Evolutionary conservation across 345 rosid species (phyloP), one percentile per base, ranked within the genome.

Genomic region (Nasturtium officinale): DNA sequence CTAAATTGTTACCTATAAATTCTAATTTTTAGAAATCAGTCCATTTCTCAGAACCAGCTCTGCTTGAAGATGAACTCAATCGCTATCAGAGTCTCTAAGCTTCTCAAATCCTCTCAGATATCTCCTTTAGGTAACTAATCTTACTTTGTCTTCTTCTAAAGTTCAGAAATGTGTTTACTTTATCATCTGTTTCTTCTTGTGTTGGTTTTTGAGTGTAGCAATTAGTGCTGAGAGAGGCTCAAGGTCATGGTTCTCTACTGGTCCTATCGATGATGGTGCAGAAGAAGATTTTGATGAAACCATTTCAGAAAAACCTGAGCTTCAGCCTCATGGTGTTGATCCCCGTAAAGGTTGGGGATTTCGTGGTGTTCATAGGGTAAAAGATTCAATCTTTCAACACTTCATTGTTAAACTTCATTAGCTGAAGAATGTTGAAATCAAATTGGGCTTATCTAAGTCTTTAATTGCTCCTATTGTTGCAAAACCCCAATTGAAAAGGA

Each of bases 321-420:
- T 82, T 47, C 76, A 72, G 55, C 89, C 87, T 65, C 99, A 88
- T n/a, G 89, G 94, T 17, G 99, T 95, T 61, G 89, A 89, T 83
- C 99, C 98, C 9, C 79, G 76, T 72, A 91, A 80, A 75, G 99
- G 99, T 51, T 95, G 98, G 98, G 86, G 81, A 16, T 90, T 77
- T 62, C 97, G 98, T 40, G 99, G 99, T 64, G 99, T 95, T 6
- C 98, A 90, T 65, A 86, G 82, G 97, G 99, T 91, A 88, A 47
- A 28, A 37, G 13, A 30, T 45, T 3, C 3, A 48, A 45, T 45
- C 7, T 21, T n/a, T 5, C 9, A 28, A 53, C 30, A 35, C 50
- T 25, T 61, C 45, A 11, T 11, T 48, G 16, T 23, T 28, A 2
- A 23, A 7, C 72, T 37, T 38, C 17, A 6, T 2, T 57, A 23